A percentile compares a stretch with the other conserved stretches of the same genome.
Conservation (phyloP, 83 land plant species). For the Larix sibirica region DNA sequence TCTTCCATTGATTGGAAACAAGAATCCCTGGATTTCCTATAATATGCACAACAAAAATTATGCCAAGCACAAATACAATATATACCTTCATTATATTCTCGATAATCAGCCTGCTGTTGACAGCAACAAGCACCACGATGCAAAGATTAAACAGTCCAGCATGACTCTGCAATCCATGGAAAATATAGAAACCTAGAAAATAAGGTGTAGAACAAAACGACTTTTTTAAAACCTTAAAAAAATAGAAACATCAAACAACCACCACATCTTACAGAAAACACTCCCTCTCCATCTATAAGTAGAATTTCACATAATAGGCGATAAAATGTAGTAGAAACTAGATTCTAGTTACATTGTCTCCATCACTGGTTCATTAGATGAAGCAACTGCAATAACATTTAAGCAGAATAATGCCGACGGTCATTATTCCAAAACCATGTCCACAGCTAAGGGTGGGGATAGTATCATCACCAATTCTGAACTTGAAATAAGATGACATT, state of each 20-base stretch:
- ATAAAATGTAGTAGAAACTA: not conserved
- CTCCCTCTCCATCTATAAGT: not conserved
- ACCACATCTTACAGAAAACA: not conserved
- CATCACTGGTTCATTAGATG: not conserved
- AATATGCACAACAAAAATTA: not conserved
- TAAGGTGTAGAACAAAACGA: not conserved
- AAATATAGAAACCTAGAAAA: not conserved
- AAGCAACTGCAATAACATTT: not conserved
- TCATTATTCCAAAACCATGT: not conserved
- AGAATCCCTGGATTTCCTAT: not conserved
- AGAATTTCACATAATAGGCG: not conserved
- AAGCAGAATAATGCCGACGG: not conserved
- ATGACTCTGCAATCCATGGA: constrained; percentile 68
- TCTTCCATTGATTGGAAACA: constrained; percentile 1
- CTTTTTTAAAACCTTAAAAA: not conserved
- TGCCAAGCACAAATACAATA: not conserved
- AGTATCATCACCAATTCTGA: not conserved
- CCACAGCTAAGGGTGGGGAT: not conserved
- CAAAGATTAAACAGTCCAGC: constrained; percentile 95
- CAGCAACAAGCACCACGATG: constrained; percentile 84
- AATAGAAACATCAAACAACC: not conserved
- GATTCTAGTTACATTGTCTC: not conserved
- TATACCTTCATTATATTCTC: constrained; percentile 96
- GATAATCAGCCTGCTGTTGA: constrained; percentile 90
- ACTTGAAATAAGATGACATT: not conserved